phyloP scores from a whole-genome alignment of 495 filamentous ascomycete genomes.

The Talaromyces stipitatus region DNA sequence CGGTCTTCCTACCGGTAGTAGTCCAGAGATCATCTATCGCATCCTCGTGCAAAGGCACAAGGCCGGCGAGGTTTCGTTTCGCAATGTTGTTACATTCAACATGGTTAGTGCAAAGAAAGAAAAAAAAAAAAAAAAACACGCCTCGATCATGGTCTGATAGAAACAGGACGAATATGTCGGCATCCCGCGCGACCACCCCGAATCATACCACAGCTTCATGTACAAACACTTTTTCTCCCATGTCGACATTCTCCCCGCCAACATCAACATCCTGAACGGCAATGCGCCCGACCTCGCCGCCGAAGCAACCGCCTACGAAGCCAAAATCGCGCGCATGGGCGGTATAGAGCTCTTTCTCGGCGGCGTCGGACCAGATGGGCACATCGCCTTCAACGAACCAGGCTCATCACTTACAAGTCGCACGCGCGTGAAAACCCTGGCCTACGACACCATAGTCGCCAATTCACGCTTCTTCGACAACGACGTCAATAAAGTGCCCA shows the following conservation, averaged over 20 bases:
- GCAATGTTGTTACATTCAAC: slow-evolving; percentile 85
- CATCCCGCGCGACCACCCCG: slow-evolving; percentile 70
- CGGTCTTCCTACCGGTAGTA: slow-evolving; percentile 76
- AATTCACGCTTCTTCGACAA: slow-evolving; percentile 79
- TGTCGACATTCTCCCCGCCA: slow-evolving; percentile 69
- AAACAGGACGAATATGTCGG: slow-evolving; percentile 78
- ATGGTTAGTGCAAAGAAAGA: slow-evolving; percentile 52
- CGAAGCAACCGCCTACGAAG: slow-evolving; percentile 73
- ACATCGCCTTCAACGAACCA: slow-evolving; percentile 88
- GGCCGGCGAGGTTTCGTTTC: slow-evolving; percentile 72
- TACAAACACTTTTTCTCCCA: slow-evolving; percentile 87
- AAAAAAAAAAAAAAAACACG: background rate
- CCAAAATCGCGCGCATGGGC: slow-evolving; percentile 63
- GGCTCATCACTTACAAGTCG: slow-evolving; percentile 71
- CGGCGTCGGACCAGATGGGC: slow-evolving; percentile 78
- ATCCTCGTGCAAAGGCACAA: slow-evolving; percentile 68
- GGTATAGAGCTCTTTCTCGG: slow-evolving; percentile 84
- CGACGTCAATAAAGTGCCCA: slow-evolving; percentile 64
- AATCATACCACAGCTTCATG: slow-evolving; percentile 87
- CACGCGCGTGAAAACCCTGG: slow-evolving; percentile 78
- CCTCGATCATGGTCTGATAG: slow-evolving; percentile 4
- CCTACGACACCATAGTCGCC: slow-evolving; percentile 79
- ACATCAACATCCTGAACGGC: slow-evolving; percentile 82
- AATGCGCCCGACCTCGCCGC: slow-evolving; percentile 68
- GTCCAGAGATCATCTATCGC: slow-evolving; percentile 71